These are phyloP conservation scores for Micractinium sp. DNA, from an alignment of 139 green algal species.

Conservation along the genomic window DNA sequence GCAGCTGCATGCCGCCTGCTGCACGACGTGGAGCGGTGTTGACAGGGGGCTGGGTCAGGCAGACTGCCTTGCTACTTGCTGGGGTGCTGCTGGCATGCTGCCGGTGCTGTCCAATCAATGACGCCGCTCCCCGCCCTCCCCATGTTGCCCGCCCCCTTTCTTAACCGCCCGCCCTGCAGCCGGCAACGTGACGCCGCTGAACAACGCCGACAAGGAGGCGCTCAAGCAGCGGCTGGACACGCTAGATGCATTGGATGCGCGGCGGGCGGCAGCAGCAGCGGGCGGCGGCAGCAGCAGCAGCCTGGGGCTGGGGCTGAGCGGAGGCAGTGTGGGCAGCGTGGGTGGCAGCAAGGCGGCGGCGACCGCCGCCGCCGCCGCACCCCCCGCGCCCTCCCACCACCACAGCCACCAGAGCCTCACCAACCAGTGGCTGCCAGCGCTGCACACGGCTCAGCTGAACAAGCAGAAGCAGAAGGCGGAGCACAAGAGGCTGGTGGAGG, in stretches of 20 bases:
- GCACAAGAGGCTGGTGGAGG: constrained; percentile 30
- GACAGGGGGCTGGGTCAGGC: background rate
- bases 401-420: constrained; percentile 10
- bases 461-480: constrained; percentile 16
- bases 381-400: background rate
- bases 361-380: background rate
- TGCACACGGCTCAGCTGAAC: constrained; percentile 12
- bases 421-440: constrained; percentile 21
- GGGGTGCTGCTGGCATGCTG: background rate
- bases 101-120: background rate
- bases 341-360: background rate
- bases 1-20: background rate
- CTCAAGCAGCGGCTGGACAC: constrained; percentile 14
- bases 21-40: background rate
- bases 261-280: background rate
- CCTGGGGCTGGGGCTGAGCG: too few relatives aligned
- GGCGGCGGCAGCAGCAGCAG: too few relatives aligned
- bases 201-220: constrained; percentile 28
- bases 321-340: background rate
- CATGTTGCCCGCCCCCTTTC: background rate
- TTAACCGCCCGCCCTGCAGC: background rate
- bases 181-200: constrained; percentile 17
- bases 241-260: background rate
- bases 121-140: background rate
- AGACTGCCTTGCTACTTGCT: background rate